phyloP scores from a whole-genome alignment of 2,329 filamentous ascomycete genomes.

The Xylariaceae sp. region DNA sequence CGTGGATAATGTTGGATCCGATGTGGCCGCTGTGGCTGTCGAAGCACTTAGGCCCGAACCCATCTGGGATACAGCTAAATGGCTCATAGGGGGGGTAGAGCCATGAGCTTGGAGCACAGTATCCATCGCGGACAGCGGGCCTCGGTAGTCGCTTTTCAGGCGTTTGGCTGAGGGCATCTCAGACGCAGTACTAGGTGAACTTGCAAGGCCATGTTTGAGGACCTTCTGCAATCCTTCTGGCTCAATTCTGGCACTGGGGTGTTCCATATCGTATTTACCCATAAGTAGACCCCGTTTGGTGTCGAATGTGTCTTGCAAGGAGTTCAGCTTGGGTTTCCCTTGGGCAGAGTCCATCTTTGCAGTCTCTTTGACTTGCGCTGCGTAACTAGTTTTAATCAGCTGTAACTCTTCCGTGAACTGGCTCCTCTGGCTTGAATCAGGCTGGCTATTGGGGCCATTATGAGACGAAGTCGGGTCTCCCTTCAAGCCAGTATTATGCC shows the following conservation, averaged over 20 bases:
- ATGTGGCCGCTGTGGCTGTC: conserved; percentile 24
- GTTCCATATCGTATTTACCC: conserved; percentile 53
- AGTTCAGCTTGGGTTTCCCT: conserved; percentile 33
- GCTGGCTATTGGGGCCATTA: conserved; percentile 41
- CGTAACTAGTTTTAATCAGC: conserved; percentile 36
- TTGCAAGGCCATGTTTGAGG: conserved; percentile 25
- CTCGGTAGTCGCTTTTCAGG: conserved; percentile 21
- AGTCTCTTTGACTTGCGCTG: conserved; percentile 39
- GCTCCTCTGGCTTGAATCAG: conserved; percentile 31
- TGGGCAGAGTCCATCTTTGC: conserved; percentile 34
- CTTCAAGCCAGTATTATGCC: neutral
- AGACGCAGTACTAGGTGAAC: conserved; percentile 2
- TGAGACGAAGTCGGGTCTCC: conserved; percentile 15
- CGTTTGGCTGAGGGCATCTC: conserved; percentile 27
- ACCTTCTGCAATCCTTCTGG: conserved; percentile 39
- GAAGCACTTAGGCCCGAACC: conserved; percentile 27
- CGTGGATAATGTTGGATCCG: conserved; percentile 14
- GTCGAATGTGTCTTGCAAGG: conserved; percentile 47
- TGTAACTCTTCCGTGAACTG: conserved; percentile 36
- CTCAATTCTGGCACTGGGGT: conserved; percentile 42
- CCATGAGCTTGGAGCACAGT: neutral
- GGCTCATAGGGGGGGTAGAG: conserved; percentile 15
- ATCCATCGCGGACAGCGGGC: neutral
- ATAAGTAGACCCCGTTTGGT: conserved; percentile 53
- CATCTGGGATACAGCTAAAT: conserved; percentile 27